These are phyloP conservation scores for Golubevia sp. DNA, from an alignment of 1,284 basidiomycete genomes.

Conservation along the genomic window DNA sequence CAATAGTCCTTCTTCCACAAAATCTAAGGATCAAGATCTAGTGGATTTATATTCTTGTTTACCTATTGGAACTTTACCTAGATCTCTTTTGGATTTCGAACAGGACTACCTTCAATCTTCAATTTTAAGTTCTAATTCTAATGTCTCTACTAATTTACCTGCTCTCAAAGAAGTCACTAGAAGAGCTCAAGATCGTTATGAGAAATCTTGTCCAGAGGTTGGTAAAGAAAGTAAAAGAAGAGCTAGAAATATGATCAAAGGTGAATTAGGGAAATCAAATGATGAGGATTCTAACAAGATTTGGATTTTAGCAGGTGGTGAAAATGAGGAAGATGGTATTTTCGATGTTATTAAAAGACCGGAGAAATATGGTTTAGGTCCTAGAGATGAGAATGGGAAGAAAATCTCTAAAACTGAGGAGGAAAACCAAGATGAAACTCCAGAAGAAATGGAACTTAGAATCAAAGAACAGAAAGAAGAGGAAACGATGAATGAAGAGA, in stretches of 20 bases:
- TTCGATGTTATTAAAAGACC: conserved; percentile 69
- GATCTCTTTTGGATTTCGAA: conserved; percentile 62
- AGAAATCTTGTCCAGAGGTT: conserved; percentile 88
- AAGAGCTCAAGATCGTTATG: conserved; percentile 90
- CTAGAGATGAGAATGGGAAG: background rate
- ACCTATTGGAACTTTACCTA: conserved; percentile 78
- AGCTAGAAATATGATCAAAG: conserved; percentile 82
- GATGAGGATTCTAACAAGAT: conserved; percentile 62
- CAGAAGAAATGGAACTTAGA: too few relatives aligned
- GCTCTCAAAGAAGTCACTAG: conserved; percentile 83
- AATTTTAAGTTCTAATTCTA: conserved; percentile 29
- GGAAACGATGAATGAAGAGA: conserved; percentile 66
- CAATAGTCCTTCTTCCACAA: conserved; percentile 7
- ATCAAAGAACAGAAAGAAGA: conserved; percentile 5
- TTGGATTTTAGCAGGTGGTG: conserved; percentile 70
- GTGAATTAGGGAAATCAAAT: conserved; percentile 33
- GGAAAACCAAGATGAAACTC: too few relatives aligned
- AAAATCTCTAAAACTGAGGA: too few relatives aligned
- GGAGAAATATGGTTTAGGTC: conserved; percentile 25
- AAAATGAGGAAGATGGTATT: conserved; percentile 71
- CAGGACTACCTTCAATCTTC: background rate
- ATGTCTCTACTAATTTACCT: conserved; percentile 69
- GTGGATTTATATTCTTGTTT: conserved; percentile 36
- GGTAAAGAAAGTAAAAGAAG: conserved; percentile 81
- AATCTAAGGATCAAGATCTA: conserved; percentile 12